These are phyloP conservation scores for Saccharomycopsis fermentans DNA, from an alignment of 805 yeast genomes.

Conservation along the genomic window DNA sequence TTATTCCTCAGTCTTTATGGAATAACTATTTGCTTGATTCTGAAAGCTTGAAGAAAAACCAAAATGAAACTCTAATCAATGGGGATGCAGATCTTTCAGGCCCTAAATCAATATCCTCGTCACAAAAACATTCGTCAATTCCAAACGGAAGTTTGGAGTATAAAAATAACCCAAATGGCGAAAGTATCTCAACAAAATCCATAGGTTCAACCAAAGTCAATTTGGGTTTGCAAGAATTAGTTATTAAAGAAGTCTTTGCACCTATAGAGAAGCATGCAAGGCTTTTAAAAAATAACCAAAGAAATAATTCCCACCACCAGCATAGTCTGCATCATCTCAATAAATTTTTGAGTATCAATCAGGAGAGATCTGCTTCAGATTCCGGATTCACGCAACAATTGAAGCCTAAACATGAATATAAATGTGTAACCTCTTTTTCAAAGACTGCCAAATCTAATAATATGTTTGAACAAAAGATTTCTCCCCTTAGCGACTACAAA, in stretches of 20 bases:
- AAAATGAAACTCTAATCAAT: not conserved
- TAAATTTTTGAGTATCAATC: not conserved
- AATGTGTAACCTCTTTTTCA: not conserved
- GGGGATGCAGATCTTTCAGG: not conserved
- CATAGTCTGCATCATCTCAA: constrained; percentile 11
- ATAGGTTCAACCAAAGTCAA: constrained; percentile 60
- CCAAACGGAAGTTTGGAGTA: not conserved
- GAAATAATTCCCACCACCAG: constrained; percentile 9
- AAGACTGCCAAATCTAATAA: not conserved
- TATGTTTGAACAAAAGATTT: not conserved
- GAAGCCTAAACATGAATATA: not conserved
- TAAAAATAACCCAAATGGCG: not conserved
- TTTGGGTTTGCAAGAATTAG: constrained; percentile 59
- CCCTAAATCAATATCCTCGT: not conserved
- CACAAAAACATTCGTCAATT: not conserved
- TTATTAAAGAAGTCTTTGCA: constrained; percentile 63
- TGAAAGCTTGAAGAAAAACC: not conserved
- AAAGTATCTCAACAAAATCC: not conserved
- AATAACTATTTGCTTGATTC: constrained; percentile 38
- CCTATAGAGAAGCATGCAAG: constrained; percentile 31
- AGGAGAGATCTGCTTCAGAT: not conserved
- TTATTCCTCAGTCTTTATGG: constrained; percentile 75
- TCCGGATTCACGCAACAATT: not conserved
- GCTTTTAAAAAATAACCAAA: constrained; percentile 17
- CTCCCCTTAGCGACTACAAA: not conserved